Evolutionary conservation across 169 alveolate species (phyloP).

Genomic region (Eimeria tenella): DNA sequence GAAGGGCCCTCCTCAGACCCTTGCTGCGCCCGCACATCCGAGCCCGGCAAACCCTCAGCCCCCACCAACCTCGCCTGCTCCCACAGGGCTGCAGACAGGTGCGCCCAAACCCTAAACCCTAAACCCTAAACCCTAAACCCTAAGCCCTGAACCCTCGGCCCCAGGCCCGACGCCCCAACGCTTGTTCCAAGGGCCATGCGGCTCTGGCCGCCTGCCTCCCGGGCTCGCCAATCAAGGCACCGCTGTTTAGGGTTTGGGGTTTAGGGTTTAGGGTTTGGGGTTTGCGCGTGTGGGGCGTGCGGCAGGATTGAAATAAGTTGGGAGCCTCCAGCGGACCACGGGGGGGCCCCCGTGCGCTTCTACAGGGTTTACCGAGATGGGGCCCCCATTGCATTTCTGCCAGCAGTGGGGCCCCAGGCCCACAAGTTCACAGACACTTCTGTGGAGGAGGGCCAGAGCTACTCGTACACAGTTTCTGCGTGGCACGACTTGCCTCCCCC

Average conservation of each 20-base stretch:
- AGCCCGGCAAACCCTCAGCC: constrained; percentile 71
- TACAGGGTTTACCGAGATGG: constrained; percentile 42
- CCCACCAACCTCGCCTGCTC: constrained; percentile 33
- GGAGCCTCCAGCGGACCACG: constrained; percentile 61
- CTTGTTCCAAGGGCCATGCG: neutral
- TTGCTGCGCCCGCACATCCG: constrained; percentile 19
- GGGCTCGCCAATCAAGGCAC: too few relatives aligned
- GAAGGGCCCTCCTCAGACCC: constrained; percentile 38
- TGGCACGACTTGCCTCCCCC: constrained; percentile 60
- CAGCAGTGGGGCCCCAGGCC: constrained; percentile 10
- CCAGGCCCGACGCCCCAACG: neutral
- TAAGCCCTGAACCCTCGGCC: too few relatives aligned
- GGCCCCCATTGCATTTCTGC: constrained; percentile 1
- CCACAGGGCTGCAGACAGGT: neutral
- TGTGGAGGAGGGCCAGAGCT: neutral
- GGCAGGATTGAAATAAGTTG: constrained; percentile 51
- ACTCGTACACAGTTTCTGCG: constrained; percentile 28
- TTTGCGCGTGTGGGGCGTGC: neutral
- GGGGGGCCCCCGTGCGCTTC: constrained; percentile 54
- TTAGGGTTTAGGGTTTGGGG: neutral
- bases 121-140: neutral
- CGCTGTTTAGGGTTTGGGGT: neutral
- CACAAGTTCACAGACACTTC: neutral
- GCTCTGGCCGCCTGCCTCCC: neutral
- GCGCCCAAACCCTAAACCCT: neutral